phyloP scores from a whole-genome alignment of 2,329 filamentous ascomycete genomes.

The Ceratocystis alfenasii region DNA sequence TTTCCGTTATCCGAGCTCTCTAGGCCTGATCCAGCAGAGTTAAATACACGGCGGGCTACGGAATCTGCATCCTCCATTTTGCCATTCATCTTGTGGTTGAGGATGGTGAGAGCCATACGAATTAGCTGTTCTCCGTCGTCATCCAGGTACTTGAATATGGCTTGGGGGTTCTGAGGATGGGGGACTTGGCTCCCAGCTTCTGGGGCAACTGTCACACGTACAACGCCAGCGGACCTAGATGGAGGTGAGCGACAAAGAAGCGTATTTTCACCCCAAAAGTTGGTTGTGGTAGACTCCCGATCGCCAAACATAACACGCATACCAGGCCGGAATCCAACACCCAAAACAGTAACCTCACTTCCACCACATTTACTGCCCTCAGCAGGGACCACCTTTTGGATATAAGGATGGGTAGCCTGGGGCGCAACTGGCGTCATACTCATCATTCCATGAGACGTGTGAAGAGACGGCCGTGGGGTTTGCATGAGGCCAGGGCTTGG shows the following conservation, averaged over 20 bases:
- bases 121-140: constrained; percentile 58
- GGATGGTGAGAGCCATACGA: constrained; percentile 52
- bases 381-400: constrained; percentile 71
- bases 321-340: constrained; percentile 62
- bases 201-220: constrained; percentile 48
- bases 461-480: constrained; percentile 33
- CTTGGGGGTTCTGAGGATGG: constrained; percentile 32
- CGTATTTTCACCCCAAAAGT: constrained; percentile 69
- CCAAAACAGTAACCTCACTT: constrained; percentile 75
- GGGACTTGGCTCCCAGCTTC: constrained; percentile 22
- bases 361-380: constrained; percentile 75
- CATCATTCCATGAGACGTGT: constrained; percentile 34
- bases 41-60: constrained; percentile 49
- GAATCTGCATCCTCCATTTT: constrained; percentile 50
- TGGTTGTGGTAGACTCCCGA: constrained; percentile 54
- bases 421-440: constrained; percentile 14
- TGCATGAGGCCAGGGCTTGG: constrained; percentile 47
- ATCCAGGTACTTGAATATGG: constrained; percentile 61
- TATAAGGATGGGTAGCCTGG: constrained; percentile 38
- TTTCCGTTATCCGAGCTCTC: constrained; percentile 19
- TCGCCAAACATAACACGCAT: constrained; percentile 77
- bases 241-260: constrained; percentile 69
- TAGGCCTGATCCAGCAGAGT: constrained; percentile 31
- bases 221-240: constrained; percentile 52
- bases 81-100: constrained; percentile 53